Base-by-base conservation (phyloP, 1,284 basidiomycete genomes). In the Tetrapyrgos nigripes region DNA sequence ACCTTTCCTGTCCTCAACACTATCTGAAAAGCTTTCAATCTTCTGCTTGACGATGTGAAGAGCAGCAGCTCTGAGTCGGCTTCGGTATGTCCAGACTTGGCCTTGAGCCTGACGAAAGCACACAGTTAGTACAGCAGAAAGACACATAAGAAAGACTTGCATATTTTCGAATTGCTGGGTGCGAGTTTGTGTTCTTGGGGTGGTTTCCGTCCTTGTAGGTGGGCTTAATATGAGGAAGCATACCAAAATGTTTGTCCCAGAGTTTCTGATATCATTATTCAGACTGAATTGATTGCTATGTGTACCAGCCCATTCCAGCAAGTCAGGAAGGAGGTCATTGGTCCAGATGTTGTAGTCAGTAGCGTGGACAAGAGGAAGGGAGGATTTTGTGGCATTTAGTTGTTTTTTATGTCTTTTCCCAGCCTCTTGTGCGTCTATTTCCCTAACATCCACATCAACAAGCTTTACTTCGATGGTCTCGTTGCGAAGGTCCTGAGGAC, bases 151-250 rank as follows among this genome's bases (percentile, higher is more conserved):
- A 27, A 19, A 14, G 45, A 48, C 44, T 24, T 47, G 48, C 45
- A 14, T 46, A 24, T 40, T 31, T 35, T 31, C 13, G 5, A 33
- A 55, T 47, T n/a, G 53, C 53, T 13, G 53, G 53, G 21, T 55
- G 43, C 19, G 33, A 44, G 27, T 17, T 19, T 23, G 9, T 33
- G 31, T 48, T 23, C 4, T 6, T 44, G 44, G 8, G 45, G 35
- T 35, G 24, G 24, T 52, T 52, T 5, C n/a, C 29, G 5, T 37
- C 31, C 13, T 1, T 23, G 9, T 4, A 6, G 37, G 40, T 27
- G 11, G 10, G 50, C 8, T 6, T 17, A 27, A 27, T 17, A 10
- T 24, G 37, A 27, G 50, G 35, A 43, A n/a, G n/a, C 8, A 11
- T 5, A 2, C 19, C 29, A 9, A 47, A n/a, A 24, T 33, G 29